Evolutionary conservation across 2,329 filamentous ascomycete species (phyloP), one percentile per base, ranked within the genome.

Genomic region (Ophioceras dolichostomum): DNA sequence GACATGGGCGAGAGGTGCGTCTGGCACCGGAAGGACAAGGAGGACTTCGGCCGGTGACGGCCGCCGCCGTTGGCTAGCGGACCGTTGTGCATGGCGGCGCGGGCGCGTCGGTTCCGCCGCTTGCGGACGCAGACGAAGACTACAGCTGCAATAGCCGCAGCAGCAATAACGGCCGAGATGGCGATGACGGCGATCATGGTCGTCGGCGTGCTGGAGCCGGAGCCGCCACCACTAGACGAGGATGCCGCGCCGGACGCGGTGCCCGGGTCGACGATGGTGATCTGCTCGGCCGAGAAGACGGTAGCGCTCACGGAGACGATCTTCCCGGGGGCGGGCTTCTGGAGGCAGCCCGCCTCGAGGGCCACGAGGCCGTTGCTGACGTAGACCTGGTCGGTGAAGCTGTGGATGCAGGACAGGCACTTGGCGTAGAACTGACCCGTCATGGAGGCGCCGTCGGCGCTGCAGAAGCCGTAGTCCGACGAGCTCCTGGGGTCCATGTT

Each of bases 11-110:
- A 58, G 18, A 65, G 49, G 37, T 60, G 61, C 1, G 66, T 61
- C 40, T 68, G 64, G 52, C 69, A 72, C 22, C 61, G 61, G 51
- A 72, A 73, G 2, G 65, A 69, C 20, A 72, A 57, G 4, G 64
- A 60, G 0, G 68, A 70, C 12, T 50, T 49, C n/a, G 57, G 57
- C 12, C 56, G 58, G 41, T 56, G 51, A 13, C 46, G 43, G n/a
- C 45, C 36, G 3, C 36, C 39, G 5, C 36, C 32, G 13, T 14
- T 28, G 2, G 43, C 44, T n/a, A 37, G 37, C 5, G 36, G 36
- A 24, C 41, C 42, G 27, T 40, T 32, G 27, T 47, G 43, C 19
- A 46, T 43, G 14, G 46, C 49, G 18, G 53, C 47, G 14, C 53
- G 51, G 17, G 49, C 43, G 16, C 52, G 50, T 10, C 46, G 56